Base-by-base conservation (phyloP, 768 basidiomycete species). In the Boletus rubropictus region DNA sequence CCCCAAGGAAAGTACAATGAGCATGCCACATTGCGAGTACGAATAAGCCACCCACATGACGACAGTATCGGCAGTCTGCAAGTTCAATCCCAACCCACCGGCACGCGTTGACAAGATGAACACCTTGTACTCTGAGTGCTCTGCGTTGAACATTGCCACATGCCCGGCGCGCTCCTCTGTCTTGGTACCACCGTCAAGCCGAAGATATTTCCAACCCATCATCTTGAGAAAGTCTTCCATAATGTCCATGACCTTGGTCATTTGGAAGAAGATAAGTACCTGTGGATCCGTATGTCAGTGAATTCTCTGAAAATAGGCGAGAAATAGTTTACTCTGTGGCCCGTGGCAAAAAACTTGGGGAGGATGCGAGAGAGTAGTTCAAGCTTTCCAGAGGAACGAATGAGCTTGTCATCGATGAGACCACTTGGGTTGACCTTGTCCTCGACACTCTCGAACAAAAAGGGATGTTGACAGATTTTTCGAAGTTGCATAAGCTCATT, bases 261-360 rank as follows among this genome's bases (percentile, higher is more conserved):
- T 97, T 69, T 99, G 96, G 84, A 98, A 98, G 81, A 99, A 98
- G 58, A 99, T 97, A 47, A 99, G 81, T 38, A 95, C 90, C 88
- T 92, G 53, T 0, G 38, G 42, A 12, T 46, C 36, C 46, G 45
- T n/a, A 41, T 35, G 17, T 34, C 43, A 45, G 44, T 7, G 55
- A 4, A 17, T 38, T 20, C 7, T 31, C 15, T 29, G 5, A 4
- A 32, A 5, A 1, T 32, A 9, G 1, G 17, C 11, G 15, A 42
- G 17, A 17, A 5, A 29, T 21, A 17, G 55, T 79, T 39, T 60
- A 89, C 90, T 62, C 94, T 82, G 71, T 98, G 96, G 4, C 86
- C 88, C 6, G 89, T 91, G 6, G 79, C 69, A 59, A 98, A 97
- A 58, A 99, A 86, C 66, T 98, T 98, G 39, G 96, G 96, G 20